These are phyloP conservation scores for Botryotinia convoluta DNA, from an alignment of 2,329 filamentous ascomycete genomes.

Conservation along the genomic window DNA sequence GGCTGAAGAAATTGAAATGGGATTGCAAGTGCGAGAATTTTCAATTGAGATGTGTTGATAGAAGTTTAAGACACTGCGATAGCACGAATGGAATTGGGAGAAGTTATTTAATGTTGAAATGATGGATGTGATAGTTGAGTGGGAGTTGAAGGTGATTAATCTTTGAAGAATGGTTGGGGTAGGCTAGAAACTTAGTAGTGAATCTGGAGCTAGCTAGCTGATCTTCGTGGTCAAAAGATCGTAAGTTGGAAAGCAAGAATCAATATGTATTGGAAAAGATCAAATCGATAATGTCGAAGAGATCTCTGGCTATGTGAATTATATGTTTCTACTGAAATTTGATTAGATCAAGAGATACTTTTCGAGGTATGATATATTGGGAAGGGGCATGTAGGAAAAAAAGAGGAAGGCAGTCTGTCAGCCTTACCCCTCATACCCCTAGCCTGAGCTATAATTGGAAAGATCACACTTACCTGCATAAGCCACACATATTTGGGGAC, in stretches of 20 bases:
- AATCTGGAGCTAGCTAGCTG: neutral
- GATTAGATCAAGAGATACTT: neutral
- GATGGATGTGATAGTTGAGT: neutral
- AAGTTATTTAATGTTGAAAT: neutral
- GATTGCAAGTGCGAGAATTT: neutral
- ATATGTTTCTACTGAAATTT: neutral
- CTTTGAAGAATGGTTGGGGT: neutral
- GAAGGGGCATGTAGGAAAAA: neutral
- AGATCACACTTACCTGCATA: neutral
- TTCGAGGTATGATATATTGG: neutral
- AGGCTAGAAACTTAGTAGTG: neutral
- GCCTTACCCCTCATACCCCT: neutral
- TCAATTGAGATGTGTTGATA: neutral
- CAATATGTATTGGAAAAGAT: neutral
- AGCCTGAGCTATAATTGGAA: neutral
- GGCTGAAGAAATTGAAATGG: neutral
- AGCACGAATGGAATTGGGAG: neutral
- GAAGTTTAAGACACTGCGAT: neutral
- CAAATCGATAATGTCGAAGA: neutral
- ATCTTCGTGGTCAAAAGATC: neutral
- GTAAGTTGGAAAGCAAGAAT: conserved; percentile 8
- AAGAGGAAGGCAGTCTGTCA: neutral
- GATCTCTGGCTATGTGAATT: neutral
- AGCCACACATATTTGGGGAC: neutral
- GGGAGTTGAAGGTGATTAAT: neutral